Percentiles rank a stretch among this genome's conserved stretches.
These are phyloP conservation scores for Trypanosoma boissoni DNA, from an alignment of 208 protist species.

Conservation along the genomic window DNA sequence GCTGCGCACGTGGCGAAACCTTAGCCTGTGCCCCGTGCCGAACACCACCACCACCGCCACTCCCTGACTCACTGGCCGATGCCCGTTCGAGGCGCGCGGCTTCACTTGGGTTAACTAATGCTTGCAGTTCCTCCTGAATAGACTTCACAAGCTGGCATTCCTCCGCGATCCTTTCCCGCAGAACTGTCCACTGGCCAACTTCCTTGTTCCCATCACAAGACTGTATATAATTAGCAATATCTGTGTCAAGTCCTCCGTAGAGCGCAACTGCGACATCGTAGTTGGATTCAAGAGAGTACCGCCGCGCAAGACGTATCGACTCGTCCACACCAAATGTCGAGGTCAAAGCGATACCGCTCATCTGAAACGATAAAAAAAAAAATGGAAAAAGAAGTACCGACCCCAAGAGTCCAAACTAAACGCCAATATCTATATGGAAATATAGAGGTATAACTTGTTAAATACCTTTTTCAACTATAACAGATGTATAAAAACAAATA, in stretches of 20 bases:
- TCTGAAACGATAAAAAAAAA: constrained; percentile 9
- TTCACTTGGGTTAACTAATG: constrained; percentile 22
- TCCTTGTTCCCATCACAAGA: constrained; percentile 24
- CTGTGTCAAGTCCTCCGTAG: constrained; percentile 50
- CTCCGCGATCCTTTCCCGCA: constrained; percentile 37
- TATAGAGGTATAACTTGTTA: background rate
- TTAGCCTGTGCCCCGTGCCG: too few species aligned
- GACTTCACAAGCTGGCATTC: constrained; percentile 36
- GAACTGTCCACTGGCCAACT: constrained; percentile 30
- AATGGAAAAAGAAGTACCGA: background rate
- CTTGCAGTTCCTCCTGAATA: constrained; percentile 38
- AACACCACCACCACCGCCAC: too few species aligned
- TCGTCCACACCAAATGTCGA: constrained; percentile 28
- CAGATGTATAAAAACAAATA: background rate
- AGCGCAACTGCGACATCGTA: constrained; percentile 64
- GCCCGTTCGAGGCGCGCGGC: constrained; percentile 18
- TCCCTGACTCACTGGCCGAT: too few species aligned
- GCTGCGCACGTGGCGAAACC: too few species aligned
- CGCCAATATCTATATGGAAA: too few species aligned
- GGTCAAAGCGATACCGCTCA: constrained; percentile 7
- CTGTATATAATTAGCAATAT: constrained; percentile 32
- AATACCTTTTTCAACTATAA: background rate
- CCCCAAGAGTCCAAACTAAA: background rate
- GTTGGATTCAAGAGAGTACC: constrained; percentile 57
- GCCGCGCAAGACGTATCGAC: constrained; percentile 49